Base-by-base conservation (phyloP, 805 yeast species). In the Debaryomyces castellii region DNA sequence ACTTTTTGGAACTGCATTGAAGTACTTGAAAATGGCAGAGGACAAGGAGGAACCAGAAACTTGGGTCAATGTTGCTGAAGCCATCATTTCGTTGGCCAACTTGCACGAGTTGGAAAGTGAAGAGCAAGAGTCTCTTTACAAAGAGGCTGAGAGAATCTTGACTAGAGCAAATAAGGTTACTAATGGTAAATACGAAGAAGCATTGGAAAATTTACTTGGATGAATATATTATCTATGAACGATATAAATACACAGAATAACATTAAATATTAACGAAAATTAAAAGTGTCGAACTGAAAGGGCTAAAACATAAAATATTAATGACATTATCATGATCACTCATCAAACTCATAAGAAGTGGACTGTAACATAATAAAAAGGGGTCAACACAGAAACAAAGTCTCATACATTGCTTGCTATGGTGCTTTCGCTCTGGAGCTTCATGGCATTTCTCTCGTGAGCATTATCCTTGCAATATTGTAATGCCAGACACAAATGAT, bases 31-130 rank as follows among this genome's bases (percentile, higher is more conserved):
- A 44, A 66, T 71, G 44, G 85, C 90, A 0, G 80, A 83, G 60
- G 81, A 81, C 41, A 82, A 80, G 16, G 87, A 83, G 39, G 89
- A 85, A 34, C 95, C 96, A 0, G 85, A 83, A 47, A 74, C 86
- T 4, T 86, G 92, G 88, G 96, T 84, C 10, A 79, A 81, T 57
- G 76, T 87, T 39, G 96, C 97, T 1, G 98, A 92, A 63, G 91
- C 96, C 1, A 72, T 81, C 57, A 88, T 92, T 28, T 80, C 86
- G 12, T 67, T 87, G 53, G 97, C 91, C 12, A 91, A 90, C 55
- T 61, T 90, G 41, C 73, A 77, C 49, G 87, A 83, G 7, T 67
- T 79, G 21, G 89, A 85, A 22, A 74, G 85, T 42, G 67, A 69
- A 27, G 86, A 83, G 36, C 96, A 89, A 66, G 87, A 85, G 48